Percentiles rank a stretch among this genome's conserved stretches.
Conservation (phyloP, 208 protist species). For the Endotrypanum monterogeii region DNA sequence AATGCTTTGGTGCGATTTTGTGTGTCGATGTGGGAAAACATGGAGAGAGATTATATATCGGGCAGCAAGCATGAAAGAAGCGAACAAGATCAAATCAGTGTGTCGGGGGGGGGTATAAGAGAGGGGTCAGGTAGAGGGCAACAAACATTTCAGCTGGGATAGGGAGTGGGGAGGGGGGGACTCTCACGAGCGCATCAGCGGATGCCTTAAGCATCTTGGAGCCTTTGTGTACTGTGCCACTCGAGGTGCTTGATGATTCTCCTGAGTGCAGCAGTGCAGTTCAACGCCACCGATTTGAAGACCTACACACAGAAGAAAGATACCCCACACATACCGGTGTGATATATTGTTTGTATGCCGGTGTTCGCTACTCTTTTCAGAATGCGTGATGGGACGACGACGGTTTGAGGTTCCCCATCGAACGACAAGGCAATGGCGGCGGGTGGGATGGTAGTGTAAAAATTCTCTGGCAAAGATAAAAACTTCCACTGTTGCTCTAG, state of each 20-base stretch:
- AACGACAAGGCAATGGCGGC: too few species aligned
- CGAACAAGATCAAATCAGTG: background rate
- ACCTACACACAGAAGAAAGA: background rate
- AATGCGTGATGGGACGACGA: too few species aligned
- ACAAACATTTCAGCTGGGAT: background rate
- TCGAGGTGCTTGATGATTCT: background rate
- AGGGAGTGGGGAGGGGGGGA: background rate
- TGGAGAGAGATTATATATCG: background rate
- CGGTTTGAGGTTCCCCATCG: too few species aligned
- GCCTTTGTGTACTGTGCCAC: background rate
- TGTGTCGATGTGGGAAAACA: background rate
- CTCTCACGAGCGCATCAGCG: background rate
- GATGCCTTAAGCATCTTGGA: background rate
- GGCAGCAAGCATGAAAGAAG: background rate
- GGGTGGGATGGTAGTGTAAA: too few species aligned
- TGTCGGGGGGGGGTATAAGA: too few species aligned
- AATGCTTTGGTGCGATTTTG: background rate
- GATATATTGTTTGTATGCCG: too few species aligned
- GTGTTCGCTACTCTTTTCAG: too few species aligned
- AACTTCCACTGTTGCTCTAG: too few species aligned
- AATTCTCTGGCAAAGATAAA: too few species aligned
- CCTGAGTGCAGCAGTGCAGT: background rate
- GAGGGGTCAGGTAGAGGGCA: background rate
- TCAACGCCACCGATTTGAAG: background rate
- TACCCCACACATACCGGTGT: too few species aligned